phyloP scores from a whole-genome alignment of 176 grass and related monocot genomes.

The Urochloa ruziziensis region DNA sequence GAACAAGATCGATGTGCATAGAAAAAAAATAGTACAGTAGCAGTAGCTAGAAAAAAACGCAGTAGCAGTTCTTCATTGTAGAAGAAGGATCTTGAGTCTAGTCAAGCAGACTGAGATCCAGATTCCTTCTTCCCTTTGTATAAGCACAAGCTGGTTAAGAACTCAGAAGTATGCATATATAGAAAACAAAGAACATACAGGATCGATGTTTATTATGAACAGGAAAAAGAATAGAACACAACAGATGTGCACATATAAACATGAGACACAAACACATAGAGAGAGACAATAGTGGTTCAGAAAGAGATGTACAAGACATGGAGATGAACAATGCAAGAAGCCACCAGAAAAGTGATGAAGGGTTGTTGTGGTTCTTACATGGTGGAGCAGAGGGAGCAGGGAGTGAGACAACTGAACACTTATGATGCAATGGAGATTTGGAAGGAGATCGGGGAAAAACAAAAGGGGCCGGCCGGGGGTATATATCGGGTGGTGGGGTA shows the following conservation, averaged over 20 bases:
- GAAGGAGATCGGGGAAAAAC: conserved; percentile 35
- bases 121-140: not conserved
- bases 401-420: conserved; percentile 47
- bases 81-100: not conserved
- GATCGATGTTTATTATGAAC: not conserved
- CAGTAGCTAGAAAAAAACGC: conserved; percentile 4
- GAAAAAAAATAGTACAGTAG: conserved; percentile 10
- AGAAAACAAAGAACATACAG: not conserved
- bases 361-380: conserved; percentile 55
- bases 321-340: conserved; percentile 52
- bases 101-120: conserved; percentile 25
- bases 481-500: conserved; percentile 39
- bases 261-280: not conserved
- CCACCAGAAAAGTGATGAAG: conserved; percentile 36
- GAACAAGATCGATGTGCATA: not conserved
- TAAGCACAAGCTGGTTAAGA: conserved; percentile 4
- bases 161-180: not conserved
- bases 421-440: conserved; percentile 52
- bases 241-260: conserved; percentile 13
- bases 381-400: conserved; percentile 57
- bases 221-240: not conserved
- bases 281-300: conserved; percentile 27
- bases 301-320: conserved; percentile 44
- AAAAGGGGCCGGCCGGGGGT: conserved; percentile 1
- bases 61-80: not conserved